A percentile compares a stretch with the other conserved stretches of the same genome.
phyloP scores from a whole-genome alignment of 768 basidiomycete species.

The Flagelloscypha sp. region DNA sequence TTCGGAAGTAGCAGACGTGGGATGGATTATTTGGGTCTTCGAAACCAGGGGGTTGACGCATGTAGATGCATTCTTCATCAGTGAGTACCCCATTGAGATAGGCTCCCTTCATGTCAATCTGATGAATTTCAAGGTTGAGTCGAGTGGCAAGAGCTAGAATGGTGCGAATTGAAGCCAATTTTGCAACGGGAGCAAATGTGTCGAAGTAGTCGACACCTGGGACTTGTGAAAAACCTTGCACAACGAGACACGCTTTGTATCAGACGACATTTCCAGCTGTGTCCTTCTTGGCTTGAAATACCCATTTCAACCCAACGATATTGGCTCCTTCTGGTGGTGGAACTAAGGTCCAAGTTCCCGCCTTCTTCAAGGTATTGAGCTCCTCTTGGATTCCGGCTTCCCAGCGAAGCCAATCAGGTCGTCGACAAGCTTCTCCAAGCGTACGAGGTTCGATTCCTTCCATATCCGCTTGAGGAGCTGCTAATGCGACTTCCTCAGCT shows the following conservation, averaged over 20 bases:
- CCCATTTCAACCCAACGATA: constrained; percentile 24
- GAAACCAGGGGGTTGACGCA: constrained; percentile 30
- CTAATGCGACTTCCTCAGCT: constrained; percentile 16
- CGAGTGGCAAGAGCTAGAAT: constrained; percentile 25
- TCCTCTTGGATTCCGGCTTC: constrained; percentile 20
- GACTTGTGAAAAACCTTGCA: constrained; percentile 32
- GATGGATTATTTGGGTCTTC: not conserved
- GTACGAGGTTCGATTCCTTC: constrained; percentile 19
- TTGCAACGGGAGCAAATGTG: constrained; percentile 22
- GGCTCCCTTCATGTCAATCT: constrained; percentile 32
- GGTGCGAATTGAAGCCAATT: constrained; percentile 16
- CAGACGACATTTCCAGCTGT: constrained; percentile 19
- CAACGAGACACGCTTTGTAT: constrained; percentile 30
- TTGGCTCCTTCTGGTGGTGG: constrained; percentile 15
- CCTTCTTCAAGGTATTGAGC: constrained; percentile 17
- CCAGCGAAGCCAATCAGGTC: constrained; percentile 20
- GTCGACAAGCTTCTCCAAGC: constrained; percentile 13
- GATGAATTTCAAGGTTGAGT: constrained; percentile 24
- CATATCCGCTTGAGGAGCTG: constrained; percentile 16
- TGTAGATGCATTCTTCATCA: constrained; percentile 30
- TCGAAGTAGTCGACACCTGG: constrained; percentile 31
- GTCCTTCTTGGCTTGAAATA: constrained; percentile 28
- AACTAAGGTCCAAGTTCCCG: constrained; percentile 24
- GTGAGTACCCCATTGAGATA: too few relatives aligned
- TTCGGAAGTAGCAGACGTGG: constrained; percentile 15